These are phyloP conservation scores for Exophiala calicioides DNA, from an alignment of 2,329 filamentous ascomycete genomes.

Conservation along the genomic window DNA sequence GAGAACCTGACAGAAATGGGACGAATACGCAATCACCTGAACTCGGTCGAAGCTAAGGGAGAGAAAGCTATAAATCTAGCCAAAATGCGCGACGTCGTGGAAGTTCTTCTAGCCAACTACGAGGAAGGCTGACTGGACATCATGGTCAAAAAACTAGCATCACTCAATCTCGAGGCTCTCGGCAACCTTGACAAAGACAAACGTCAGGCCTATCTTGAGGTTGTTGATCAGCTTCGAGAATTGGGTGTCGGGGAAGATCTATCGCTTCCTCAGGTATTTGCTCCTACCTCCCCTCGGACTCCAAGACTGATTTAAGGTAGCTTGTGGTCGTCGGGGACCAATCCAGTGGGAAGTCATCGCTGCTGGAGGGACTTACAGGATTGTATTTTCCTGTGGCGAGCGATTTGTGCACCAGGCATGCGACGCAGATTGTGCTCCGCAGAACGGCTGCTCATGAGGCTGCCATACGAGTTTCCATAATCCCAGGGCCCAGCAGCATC, in stretches of 20 bases:
- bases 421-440: slow-evolving; percentile 34
- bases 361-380: slow-evolving; percentile 35
- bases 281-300: slow-evolving; percentile 2
- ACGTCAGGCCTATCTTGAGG: slow-evolving; percentile 22
- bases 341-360: slow-evolving; percentile 36
- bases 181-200: slow-evolving; percentile 34
- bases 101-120: slow-evolving; percentile 27
- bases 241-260: slow-evolving; percentile 35
- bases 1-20: too few relatives aligned
- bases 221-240: slow-evolving; percentile 35
- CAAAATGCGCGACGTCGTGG: too few relatives aligned
- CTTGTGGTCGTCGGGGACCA: slow-evolving; percentile 36
- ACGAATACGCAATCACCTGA: too few relatives aligned
- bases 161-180: slow-evolving; percentile 15
- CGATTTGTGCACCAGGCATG: slow-evolving; percentile 35
- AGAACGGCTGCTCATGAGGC: slow-evolving; percentile 23
- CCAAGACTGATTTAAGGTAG: slow-evolving; percentile 19
- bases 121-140: not conserved
- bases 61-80: too few relatives aligned
- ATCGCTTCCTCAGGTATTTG: slow-evolving; percentile 36
- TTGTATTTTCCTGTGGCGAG: slow-evolving; percentile 33
- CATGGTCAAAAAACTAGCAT: slow-evolving; percentile 6
- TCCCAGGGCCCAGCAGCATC: slow-evolving; percentile 23
- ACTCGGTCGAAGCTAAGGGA: slow-evolving; percentile 11
- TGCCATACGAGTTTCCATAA: slow-evolving; percentile 25